Conservation (phyloP, 2,329 filamentous ascomycete species). For the Alternaria brassicae region DNA sequence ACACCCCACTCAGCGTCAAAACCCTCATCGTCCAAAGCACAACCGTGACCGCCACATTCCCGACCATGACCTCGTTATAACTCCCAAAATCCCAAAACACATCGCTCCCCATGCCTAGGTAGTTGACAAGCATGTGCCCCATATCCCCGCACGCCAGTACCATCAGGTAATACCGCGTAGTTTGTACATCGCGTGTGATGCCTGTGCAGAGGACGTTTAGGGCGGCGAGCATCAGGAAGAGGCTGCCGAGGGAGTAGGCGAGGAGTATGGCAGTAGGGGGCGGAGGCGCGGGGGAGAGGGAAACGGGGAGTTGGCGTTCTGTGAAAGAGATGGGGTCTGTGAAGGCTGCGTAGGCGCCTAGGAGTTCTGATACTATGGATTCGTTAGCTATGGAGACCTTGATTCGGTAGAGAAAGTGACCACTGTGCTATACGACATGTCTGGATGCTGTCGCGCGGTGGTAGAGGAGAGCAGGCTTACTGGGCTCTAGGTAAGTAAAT, state of each 20-base stretch:
- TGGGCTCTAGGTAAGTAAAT: constrained; percentile 37
- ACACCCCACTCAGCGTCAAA: constrained; percentile 30
- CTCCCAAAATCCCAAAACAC: constrained; percentile 32
- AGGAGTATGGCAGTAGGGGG: constrained; percentile 23
- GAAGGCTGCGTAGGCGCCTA: constrained; percentile 27
- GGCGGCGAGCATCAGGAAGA: constrained; percentile 32
- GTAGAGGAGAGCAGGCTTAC: constrained; percentile 19
- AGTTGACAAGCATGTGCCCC: constrained; percentile 36
- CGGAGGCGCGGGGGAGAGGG: constrained; percentile 8
- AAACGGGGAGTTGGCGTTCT: constrained; percentile 24
- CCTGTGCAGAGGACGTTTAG: constrained; percentile 34
- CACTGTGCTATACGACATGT: not conserved
- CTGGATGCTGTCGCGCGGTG: not conserved
- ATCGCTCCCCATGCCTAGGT: constrained; percentile 28
- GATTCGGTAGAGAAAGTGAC: not conserved
- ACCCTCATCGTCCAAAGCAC: constrained; percentile 35
- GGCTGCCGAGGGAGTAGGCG: constrained; percentile 31
- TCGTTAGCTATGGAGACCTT: not conserved
- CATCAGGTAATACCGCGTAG: constrained; percentile 34
- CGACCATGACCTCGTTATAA: constrained; percentile 38
- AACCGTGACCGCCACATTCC: constrained; percentile 34
- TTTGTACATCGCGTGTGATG: constrained; percentile 32
- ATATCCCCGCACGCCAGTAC: constrained; percentile 30
- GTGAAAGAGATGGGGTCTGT: constrained; percentile 24
- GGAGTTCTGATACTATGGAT: constrained; percentile 7